Base-by-base conservation (phyloP, 2,329 filamentous ascomycete genomes). In the Elsinoe fawcettii region DNA sequence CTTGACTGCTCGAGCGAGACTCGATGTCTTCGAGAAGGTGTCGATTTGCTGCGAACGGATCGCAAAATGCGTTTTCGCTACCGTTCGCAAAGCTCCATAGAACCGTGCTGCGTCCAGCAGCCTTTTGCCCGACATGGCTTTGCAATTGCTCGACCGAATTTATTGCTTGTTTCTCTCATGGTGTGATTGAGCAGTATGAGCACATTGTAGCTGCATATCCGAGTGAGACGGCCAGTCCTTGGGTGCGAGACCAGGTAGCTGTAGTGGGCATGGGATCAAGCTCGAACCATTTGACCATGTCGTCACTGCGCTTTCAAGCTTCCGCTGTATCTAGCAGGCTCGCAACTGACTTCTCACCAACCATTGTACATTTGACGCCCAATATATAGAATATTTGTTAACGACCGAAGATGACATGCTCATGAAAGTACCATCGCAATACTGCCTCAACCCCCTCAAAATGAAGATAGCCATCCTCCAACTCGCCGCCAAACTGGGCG, bases 381-480 rank as follows among this genome's bases (percentile, higher is more conserved):
- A 18, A 5, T n/a, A 23, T 25, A 18, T 23, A 7, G 9, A 46
- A 25, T 9, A 46, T 27, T n/a, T 46, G 22, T 5, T 2, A 2
- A 25, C 14, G 12, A 12, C 2, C n/a, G 20, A 46, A 23, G 1
- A 14, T 11, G 41, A 27, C 11, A 12, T 14, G 34, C 14, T n/a
- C 9, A 37, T 37, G 14, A 37, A 30, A 5, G 5, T 30, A 5
- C 27, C 27, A 30, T 5, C 27, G 27, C 7, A 51, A 12, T 11
- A 27, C 16, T 53, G 16, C 34, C 5, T 37, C 34, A 14, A 37
- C 14, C 4, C 4, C 34, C 14, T 12, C 51, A 14, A 27, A 63
- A 86, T 86, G 85, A 82, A 79, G 65, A 81, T 88, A 41, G 86
- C 76, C 0, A 87, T 84, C 59, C 72, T 90, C 9, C 86, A 92